phyloP scores from a whole-genome alignment of 345 rosid species.

The Arabis hirsuta region DNA sequence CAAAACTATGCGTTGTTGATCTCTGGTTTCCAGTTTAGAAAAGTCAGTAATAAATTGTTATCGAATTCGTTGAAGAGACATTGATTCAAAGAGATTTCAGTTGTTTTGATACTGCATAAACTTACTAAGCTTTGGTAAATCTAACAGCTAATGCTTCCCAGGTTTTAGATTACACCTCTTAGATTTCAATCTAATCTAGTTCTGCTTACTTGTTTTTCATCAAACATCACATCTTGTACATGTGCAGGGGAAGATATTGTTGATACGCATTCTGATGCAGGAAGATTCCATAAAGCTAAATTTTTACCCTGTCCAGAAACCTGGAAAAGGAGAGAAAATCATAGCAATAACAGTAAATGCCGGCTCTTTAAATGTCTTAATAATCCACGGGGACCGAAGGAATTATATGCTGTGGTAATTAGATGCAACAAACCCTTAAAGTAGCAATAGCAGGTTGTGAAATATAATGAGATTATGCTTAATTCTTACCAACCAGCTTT shows the following conservation, averaged over 20 bases:
- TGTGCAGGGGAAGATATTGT: slow-evolving; percentile 52
- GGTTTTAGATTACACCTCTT: background rate
- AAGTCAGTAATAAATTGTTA: background rate
- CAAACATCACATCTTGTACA: slow-evolving; percentile 74
- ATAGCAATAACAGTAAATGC: slow-evolving; percentile 15
- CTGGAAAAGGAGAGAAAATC: slow-evolving; percentile 47
- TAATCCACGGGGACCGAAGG: background rate
- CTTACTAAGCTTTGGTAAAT: slow-evolving; percentile 5
- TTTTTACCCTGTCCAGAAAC: slow-evolving; percentile 73
- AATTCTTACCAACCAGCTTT: slow-evolving; percentile 96
- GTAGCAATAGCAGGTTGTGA: background rate
- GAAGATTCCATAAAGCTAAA: slow-evolving; percentile 84
- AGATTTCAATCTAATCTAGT: background rate
- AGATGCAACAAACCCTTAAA: background rate
- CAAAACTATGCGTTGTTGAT: background rate
- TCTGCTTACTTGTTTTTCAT: slow-evolving; percentile 74
- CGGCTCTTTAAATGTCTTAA: background rate
- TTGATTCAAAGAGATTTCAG: background rate
- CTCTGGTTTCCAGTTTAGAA: slow-evolving; percentile 10
- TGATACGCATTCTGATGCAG: slow-evolving; percentile 82
- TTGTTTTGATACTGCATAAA: slow-evolving; percentile 2
- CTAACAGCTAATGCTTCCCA: slow-evolving; percentile 2
- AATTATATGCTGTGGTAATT: background rate
- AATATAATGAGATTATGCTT: background rate
- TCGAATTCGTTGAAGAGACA: no score